phyloP scores from a whole-genome alignment of 805 yeast genomes.

The Candida argentea region DNA sequence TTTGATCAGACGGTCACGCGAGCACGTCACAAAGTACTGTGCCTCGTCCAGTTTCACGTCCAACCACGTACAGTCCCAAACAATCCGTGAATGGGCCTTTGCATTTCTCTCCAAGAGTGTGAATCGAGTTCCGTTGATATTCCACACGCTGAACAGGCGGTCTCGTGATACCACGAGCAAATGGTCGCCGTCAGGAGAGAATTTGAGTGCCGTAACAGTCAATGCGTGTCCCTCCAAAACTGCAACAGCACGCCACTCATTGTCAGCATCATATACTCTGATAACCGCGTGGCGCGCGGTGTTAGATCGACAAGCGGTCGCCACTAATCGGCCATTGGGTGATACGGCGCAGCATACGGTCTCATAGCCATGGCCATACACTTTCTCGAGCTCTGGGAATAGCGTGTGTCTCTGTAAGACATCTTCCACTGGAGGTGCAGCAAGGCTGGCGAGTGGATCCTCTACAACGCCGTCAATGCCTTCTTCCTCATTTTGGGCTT shows the following conservation, averaged over 20 bases:
- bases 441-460: slow-evolving; percentile 37
- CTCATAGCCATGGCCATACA: slow-evolving; percentile 97
- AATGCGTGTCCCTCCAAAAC: slow-evolving; percentile 61
- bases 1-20: slow-evolving; percentile 75
- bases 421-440: slow-evolving; percentile 76
- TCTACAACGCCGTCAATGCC: slow-evolving; percentile 28
- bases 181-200: slow-evolving; percentile 57
- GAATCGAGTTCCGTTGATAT: slow-evolving; percentile 19
- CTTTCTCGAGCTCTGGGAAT: slow-evolving; percentile 91
- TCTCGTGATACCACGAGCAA: slow-evolving; percentile 81
- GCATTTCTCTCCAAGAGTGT: slow-evolving; percentile 37
- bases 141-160: slow-evolving; percentile 75
- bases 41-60: slow-evolving; percentile 32
- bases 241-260: slow-evolving; percentile 42
- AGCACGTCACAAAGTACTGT: slow-evolving; percentile 62
- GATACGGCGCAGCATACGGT: slow-evolving; percentile 69
- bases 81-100: slow-evolving; percentile 83
- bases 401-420: slow-evolving; percentile 83
- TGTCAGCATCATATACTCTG: slow-evolving; percentile 54
- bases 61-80: slow-evolving; percentile 97
- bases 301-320: slow-evolving; percentile 90
- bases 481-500: slow-evolving; percentile 52
- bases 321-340: slow-evolving; percentile 52
- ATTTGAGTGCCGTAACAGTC: slow-evolving; percentile 76
- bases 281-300: slow-evolving; percentile 76